A percentile compares a stretch with the other conserved stretches of the same genome.
phyloP scores from a whole-genome alignment of 2,329 filamentous ascomycete species.

The Berkeleyomyces basicola region DNA sequence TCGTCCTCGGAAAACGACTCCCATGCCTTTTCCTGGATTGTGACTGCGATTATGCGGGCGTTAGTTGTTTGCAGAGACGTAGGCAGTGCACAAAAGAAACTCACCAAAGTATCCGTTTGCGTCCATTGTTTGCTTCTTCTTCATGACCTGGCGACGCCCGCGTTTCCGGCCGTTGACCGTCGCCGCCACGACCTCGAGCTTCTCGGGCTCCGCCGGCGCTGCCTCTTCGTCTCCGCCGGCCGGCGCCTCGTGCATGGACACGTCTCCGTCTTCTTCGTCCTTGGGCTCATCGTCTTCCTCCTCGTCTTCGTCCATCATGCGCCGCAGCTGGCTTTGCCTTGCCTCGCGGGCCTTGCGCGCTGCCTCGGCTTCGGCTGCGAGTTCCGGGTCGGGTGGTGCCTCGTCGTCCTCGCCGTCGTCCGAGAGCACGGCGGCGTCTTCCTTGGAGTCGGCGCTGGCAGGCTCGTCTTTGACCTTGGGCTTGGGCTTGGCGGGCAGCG shows the following conservation, averaged over 20 bases:
- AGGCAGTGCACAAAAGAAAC: constrained; percentile 19
- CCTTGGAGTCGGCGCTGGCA: constrained; percentile 15
- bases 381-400: constrained; percentile 8
- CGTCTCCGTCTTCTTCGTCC: constrained; percentile 32
- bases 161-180: constrained; percentile 46
- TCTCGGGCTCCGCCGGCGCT: constrained; percentile 22
- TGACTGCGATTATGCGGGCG: constrained; percentile 39
- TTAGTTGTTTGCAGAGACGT: constrained; percentile 4
- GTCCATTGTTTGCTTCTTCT: constrained; percentile 74
- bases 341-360: constrained; percentile 18
- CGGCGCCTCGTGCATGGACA: constrained; percentile 26
- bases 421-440: constrained; percentile 19
- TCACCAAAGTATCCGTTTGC: constrained; percentile 78
- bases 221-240: constrained; percentile 25
- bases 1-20: constrained; percentile 92
- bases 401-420: constrained; percentile 27
- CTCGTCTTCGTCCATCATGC: constrained; percentile 35
- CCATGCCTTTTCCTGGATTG: constrained; percentile 70
- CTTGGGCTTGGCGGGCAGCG: constrained; percentile 34
- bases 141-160: constrained; percentile 65
- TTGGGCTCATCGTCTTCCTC: constrained; percentile 24
- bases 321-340: constrained; percentile 24
- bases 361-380: constrained; percentile 16
- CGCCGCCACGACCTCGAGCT: constrained; percentile 37
- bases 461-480: constrained; percentile 15